A percentile compares a stretch with the other conserved stretches of the same genome.
phyloP scores from a whole-genome alignment of 805 yeast species.

The Sugiyamaella floridensis region DNA sequence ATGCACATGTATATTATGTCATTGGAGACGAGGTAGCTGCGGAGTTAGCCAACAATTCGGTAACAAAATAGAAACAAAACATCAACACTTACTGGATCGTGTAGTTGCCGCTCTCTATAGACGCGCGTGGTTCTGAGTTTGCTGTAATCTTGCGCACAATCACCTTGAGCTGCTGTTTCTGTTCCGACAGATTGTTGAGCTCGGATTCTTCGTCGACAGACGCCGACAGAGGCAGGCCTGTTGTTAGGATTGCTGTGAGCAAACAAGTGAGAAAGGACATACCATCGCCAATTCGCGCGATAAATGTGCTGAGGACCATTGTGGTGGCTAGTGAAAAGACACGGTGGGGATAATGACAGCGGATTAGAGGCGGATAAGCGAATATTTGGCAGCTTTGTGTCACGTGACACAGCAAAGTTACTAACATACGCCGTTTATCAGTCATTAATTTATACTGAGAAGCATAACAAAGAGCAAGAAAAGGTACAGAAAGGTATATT shows the following conservation, averaged over 20 bases:
- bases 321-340: not conserved
- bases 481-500: no score
- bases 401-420: no score
- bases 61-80: not conserved
- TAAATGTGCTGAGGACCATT: constrained; percentile 31
- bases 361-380: not conserved
- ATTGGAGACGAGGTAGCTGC: constrained; percentile 50
- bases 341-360: not conserved
- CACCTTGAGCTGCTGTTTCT: constrained; percentile 77
- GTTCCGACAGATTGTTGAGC: constrained; percentile 51
- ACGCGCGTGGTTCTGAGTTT: constrained; percentile 75
- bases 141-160: constrained; percentile 69
- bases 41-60: not conserved
- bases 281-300: constrained; percentile 27
- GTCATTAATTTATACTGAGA: no score
- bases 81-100: constrained; percentile 45
- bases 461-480: no score
- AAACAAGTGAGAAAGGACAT: not conserved
- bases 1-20: constrained; percentile 73
- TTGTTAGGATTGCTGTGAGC: not conserved
- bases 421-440: no score
- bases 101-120: constrained; percentile 68
- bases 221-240: constrained; percentile 83
- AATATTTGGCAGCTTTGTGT: no score
- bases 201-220: constrained; percentile 77